These are phyloP conservation scores for Fusarium albidum DNA, from an alignment of 2,329 filamentous ascomycete genomes.

Conservation along the genomic window DNA sequence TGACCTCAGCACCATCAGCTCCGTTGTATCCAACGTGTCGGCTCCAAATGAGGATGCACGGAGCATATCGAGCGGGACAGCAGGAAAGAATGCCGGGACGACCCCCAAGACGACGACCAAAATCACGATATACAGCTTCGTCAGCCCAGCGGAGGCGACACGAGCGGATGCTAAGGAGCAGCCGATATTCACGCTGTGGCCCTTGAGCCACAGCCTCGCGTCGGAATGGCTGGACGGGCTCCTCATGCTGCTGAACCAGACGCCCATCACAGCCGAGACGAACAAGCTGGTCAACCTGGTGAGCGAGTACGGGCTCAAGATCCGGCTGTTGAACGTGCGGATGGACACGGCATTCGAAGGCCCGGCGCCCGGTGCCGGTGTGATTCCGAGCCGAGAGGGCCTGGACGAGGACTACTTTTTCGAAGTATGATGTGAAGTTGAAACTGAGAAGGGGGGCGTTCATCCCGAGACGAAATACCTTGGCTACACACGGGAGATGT, in stretches of 20 bases:
- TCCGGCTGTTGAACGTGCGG: constrained; percentile 88
- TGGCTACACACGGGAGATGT: too few relatives aligned
- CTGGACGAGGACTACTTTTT: constrained; percentile 95
- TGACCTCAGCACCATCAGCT: constrained; percentile 87
- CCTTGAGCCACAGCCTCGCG: constrained; percentile 80
- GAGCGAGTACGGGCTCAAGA: constrained; percentile 90
- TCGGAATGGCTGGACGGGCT: constrained; percentile 97
- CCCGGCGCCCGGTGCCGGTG: constrained; percentile 72
- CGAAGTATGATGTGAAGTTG: constrained; percentile 66
- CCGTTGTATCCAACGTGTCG: constrained; percentile 92
- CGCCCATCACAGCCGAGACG: constrained; percentile 96
- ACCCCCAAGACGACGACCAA: constrained; percentile 71
- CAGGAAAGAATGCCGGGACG: constrained; percentile 47
- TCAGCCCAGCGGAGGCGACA: constrained; percentile 50
- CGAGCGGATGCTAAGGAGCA: constrained; percentile 64
- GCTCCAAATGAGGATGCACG: constrained; percentile 63
- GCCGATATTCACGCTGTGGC: constrained; percentile 83
- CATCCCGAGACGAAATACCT: too few relatives aligned
- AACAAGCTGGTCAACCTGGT: constrained; percentile 88
- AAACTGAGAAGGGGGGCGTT: too few relatives aligned
- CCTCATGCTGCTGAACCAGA: constrained; percentile 92
- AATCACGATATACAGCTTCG: constrained; percentile 88
- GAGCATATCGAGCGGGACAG: constrained; percentile 54
- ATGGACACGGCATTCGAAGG: constrained; percentile 80
- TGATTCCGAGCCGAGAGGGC: constrained; percentile 82